phyloP scores from a whole-genome alignment of 2,329 filamentous ascomycete genomes.

The Plectosphaerella plurivora region DNA sequence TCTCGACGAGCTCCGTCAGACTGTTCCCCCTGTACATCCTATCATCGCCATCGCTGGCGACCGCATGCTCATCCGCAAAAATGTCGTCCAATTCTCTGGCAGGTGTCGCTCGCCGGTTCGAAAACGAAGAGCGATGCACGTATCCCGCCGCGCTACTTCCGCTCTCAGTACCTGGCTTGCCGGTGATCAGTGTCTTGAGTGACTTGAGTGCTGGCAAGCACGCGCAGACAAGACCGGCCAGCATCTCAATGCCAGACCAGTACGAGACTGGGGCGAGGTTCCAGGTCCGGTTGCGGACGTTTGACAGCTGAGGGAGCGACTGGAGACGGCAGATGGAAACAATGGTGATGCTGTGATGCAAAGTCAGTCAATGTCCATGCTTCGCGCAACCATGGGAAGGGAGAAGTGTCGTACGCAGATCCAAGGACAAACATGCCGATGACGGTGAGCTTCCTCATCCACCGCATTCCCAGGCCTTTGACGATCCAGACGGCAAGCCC shows the following conservation, averaged over 20 bases:
- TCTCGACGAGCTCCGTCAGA: not conserved
- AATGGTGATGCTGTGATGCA: conserved; percentile 13
- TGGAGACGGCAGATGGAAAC: conserved; percentile 17
- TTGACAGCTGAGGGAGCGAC: conserved; percentile 3
- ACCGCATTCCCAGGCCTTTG: not conserved
- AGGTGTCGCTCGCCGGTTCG: not conserved
- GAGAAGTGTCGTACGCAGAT: not conserved
- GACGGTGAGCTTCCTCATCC: not conserved
- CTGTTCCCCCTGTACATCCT: not conserved
- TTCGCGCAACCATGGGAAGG: not conserved
- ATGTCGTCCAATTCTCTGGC: not conserved
- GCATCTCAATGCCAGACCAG: conserved; percentile 45
- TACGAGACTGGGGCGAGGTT: conserved; percentile 39
- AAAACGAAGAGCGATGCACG: not conserved
- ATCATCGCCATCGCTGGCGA: not conserved
- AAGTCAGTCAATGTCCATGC: not conserved
- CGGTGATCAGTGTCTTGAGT: not conserved
- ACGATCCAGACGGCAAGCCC: not conserved
- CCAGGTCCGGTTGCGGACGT: conserved; percentile 30
- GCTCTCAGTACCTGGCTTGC: not conserved
- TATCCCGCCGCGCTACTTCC: not conserved
- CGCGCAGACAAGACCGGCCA: conserved; percentile 46
- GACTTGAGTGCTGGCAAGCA: conserved; percentile 42
- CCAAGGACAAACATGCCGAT: not conserved
- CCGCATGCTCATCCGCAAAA: not conserved